Evolutionary conservation across 345 rosid genomes (phyloP).

Genomic region (Lepidium sativum): DNA sequence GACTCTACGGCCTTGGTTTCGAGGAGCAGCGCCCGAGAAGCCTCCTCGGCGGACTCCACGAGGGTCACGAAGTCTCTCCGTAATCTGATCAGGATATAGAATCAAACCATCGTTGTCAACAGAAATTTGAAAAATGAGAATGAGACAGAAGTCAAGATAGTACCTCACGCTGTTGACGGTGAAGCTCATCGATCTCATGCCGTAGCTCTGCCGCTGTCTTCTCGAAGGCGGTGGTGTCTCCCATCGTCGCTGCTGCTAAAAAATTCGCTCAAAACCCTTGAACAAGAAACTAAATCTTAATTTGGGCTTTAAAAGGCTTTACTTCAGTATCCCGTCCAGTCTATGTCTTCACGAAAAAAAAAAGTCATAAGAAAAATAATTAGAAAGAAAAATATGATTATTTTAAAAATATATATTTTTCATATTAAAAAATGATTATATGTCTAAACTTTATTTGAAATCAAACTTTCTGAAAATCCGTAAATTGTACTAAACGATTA

Average conservation of each 20-base stretch:
- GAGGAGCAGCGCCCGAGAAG: slow-evolving; percentile 40
- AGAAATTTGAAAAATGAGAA: background rate
- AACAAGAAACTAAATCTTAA: background rate
- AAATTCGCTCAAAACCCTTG: slow-evolving; percentile 19
- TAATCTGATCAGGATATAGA: slow-evolving; percentile 40
- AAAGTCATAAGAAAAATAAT: no score
- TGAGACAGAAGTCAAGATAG: background rate
- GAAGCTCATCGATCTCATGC: slow-evolving; percentile 86
- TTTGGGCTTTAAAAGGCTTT: slow-evolving; percentile 17
- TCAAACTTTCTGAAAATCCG: no score
- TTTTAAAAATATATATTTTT: no score
- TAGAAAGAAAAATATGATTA: no score
- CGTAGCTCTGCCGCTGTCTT: slow-evolving; percentile 70
- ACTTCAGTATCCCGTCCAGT: background rate
- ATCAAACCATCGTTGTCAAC: background rate
- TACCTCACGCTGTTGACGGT: slow-evolving; percentile 92
- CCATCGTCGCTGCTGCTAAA: slow-evolving; percentile 33
- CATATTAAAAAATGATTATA: no score
- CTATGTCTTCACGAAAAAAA: no score
- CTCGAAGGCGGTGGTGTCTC: slow-evolving; percentile 40
- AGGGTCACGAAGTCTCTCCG: slow-evolving; percentile 90
- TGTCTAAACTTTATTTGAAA: no score
- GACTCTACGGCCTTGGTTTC: slow-evolving; percentile 59
- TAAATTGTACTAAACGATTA: no score
- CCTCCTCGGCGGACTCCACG: slow-evolving; percentile 91